phyloP scores from a whole-genome alignment of 2,329 filamentous ascomycete genomes.

The Sclerotinia trifoliorum region DNA sequence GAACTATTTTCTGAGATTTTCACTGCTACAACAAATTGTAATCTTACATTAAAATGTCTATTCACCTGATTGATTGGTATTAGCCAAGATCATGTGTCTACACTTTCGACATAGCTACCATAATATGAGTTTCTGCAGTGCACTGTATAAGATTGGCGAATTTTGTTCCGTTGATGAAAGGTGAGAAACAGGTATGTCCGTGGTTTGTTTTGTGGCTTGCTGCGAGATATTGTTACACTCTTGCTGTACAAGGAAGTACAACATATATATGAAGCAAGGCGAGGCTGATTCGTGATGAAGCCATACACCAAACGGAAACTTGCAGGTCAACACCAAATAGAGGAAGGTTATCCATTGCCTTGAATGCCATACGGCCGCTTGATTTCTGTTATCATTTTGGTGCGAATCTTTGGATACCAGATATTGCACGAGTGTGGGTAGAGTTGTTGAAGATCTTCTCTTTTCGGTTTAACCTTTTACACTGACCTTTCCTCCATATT shows the following conservation, averaged over 20 bases:
- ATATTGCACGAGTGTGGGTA: background rate
- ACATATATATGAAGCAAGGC: background rate
- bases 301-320: background rate
- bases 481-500: no score
- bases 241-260: background rate
- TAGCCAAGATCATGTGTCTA: background rate
- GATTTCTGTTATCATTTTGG: background rate
- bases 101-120: background rate
- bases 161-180: background rate
- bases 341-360: background rate
- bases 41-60: background rate
- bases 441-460: background rate
- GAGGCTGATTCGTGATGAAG: background rate
- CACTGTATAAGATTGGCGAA: background rate
- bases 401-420: background rate
- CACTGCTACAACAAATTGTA: background rate
- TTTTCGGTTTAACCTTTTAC: background rate
- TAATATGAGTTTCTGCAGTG: background rate
- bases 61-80: background rate
- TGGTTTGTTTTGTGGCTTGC: background rate
- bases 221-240: background rate
- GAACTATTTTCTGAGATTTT: background rate
- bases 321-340: background rate
- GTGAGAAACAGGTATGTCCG: no score
- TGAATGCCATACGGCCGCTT: background rate